Conservation (phyloP, 345 rosid species). For the Linum trigynum region DNA sequence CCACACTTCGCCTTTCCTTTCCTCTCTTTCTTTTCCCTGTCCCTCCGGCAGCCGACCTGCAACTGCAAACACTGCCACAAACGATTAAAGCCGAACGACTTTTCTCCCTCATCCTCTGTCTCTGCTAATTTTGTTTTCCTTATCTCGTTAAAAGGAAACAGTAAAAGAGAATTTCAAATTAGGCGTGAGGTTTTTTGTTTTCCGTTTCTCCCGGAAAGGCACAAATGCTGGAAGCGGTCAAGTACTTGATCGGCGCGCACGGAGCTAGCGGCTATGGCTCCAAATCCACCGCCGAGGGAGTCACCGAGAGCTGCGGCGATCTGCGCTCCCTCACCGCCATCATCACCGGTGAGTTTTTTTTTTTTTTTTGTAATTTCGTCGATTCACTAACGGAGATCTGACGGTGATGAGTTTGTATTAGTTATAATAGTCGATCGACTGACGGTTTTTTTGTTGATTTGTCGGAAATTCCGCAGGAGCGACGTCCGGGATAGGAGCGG, state of each 20-base stretch:
- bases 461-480: conserved; percentile 41
- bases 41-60: neutral
- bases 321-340: conserved; percentile 63
- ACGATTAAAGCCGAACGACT: neutral
- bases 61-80: neutral
- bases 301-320: conserved; percentile 45
- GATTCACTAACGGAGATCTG: neutral
- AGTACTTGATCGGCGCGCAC: conserved; percentile 64
- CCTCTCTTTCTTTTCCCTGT: neutral
- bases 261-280: conserved; percentile 86
- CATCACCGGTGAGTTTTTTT: conserved; percentile 57
- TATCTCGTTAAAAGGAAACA: neutral
- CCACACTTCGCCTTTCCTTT: neutral
- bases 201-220: too few species aligned
- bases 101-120: neutral
- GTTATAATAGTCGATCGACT: neutral
- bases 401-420: neutral
- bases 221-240: conserved; percentile 62
- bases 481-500: conserved; percentile 95
- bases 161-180: neutral
- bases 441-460: neutral
- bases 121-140: neutral
- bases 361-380: neutral
- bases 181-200: too few species aligned
- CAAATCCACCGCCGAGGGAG: conserved; percentile 79